Evolutionary conservation across 129 eudicot genomes (phyloP).

Genomic region (Scalesia atractyloides): DNA sequence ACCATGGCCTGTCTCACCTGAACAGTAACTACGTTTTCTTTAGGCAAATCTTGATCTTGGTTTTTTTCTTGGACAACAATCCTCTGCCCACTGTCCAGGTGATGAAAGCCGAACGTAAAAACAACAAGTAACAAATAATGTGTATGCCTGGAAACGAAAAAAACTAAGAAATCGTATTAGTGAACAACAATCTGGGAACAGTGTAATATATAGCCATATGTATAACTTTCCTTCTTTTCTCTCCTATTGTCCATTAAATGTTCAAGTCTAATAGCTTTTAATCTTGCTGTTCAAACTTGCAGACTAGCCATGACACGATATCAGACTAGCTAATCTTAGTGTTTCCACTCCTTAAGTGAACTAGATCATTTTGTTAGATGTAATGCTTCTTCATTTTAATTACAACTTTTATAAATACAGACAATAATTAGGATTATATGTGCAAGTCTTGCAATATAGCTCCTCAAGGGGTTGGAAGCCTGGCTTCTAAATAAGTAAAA

Average conservation of each 20-base stretch:
- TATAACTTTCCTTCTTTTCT: no score
- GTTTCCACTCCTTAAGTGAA: not conserved
- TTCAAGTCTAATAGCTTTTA: not conserved
- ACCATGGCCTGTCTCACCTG: slow-evolving; percentile 89
- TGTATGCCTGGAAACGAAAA: no score
- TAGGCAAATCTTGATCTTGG: slow-evolving; percentile 43
- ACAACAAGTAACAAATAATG: not conserved
- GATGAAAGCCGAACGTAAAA: slow-evolving; percentile 12
- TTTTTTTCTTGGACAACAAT: slow-evolving; percentile 47
- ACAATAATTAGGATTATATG: not conserved
- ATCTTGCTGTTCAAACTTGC: not conserved
- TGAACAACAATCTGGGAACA: no score
- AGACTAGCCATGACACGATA: not conserved
- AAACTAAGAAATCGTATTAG: no score
- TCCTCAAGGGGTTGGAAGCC: slow-evolving; percentile 84
- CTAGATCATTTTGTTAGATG: not conserved
- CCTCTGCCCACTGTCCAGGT: slow-evolving; percentile 77
- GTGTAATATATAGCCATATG: no score
- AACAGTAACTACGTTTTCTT: slow-evolving; percentile 69
- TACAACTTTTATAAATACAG: not conserved
- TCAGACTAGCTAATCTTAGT: not conserved
- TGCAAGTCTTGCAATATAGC: slow-evolving; percentile 61
- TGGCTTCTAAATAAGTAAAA: slow-evolving; percentile 26
- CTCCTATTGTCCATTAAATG: not conserved
- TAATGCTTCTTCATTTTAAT: not conserved